phyloP scores from a whole-genome alignment of 352 stramenopile species.

The Aphanomyces astaci region DNA sequence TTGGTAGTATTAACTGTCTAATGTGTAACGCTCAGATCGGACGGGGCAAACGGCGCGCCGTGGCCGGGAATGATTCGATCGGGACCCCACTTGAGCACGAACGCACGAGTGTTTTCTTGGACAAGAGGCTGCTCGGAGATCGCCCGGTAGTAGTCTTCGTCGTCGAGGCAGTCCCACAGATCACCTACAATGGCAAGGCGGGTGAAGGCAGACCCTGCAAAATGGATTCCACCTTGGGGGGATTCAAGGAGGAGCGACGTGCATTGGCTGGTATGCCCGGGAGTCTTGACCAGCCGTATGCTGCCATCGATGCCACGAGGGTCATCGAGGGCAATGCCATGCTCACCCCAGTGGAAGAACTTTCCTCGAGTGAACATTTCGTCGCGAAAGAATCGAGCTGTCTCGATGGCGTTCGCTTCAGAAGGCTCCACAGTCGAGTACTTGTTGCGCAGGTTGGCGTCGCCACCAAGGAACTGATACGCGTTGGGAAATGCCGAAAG shows the following conservation, averaged over 20 bases:
- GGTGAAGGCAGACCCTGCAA: neutral
- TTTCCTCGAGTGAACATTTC: neutral
- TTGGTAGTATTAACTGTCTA: no score
- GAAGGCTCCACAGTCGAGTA: neutral
- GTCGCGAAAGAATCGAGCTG: neutral
- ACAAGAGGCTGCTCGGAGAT: slow-evolving; percentile 7
- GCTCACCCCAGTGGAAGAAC: neutral
- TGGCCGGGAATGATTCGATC: slow-evolving; percentile 10
- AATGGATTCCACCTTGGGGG: neutral
- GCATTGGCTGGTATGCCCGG: slow-evolving; percentile 15
- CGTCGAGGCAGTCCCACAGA: slow-evolving; percentile 18
- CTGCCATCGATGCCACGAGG: neutral
- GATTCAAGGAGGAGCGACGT: slow-evolving; percentile 3
- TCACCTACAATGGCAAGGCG: slow-evolving; percentile 15
- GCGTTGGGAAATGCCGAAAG: slow-evolving; percentile 15
- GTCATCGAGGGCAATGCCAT: neutral
- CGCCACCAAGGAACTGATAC: slow-evolving; percentile 7
- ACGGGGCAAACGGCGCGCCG: slow-evolving; percentile 5
- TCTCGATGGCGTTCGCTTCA: neutral
- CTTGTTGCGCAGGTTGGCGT: slow-evolving; percentile 10
- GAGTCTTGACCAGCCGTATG: slow-evolving; percentile 11
- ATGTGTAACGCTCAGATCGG: neutral
- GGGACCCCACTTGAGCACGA: slow-evolving; percentile 10
- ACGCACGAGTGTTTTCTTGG: slow-evolving; percentile 3
- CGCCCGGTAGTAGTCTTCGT: slow-evolving; percentile 1